phyloP scores from a whole-genome alignment of 805 yeast genomes.

The Monosporozyma servazzii region DNA sequence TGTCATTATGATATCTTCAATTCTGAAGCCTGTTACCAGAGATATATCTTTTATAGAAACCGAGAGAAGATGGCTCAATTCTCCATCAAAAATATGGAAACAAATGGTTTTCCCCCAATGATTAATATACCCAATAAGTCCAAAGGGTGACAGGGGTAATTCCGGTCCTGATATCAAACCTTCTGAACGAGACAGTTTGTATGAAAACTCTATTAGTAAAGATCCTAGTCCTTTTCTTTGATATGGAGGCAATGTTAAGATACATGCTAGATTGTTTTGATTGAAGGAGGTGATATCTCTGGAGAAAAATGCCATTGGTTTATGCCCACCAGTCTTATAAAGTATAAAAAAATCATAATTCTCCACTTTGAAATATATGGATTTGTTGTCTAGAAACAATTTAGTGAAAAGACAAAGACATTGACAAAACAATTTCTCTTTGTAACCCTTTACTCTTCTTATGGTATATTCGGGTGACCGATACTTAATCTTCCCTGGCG shows the following conservation, averaged over 20 bases:
- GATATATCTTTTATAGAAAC: constrained; percentile 44
- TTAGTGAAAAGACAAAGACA: constrained; percentile 78
- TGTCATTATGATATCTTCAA: constrained; percentile 51
- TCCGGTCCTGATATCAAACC: constrained; percentile 79
- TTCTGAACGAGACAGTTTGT: constrained; percentile 59
- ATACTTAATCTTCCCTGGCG: constrained; percentile 66
- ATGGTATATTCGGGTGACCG: constrained; percentile 48
- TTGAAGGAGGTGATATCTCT: constrained; percentile 73
- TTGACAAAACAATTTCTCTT: constrained; percentile 65
- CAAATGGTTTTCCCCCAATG: constrained; percentile 64
- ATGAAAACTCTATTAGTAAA: constrained; percentile 73
- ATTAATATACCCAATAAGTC: constrained; percentile 57
- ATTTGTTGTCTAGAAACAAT: constrained; percentile 80
- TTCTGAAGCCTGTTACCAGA: constrained; percentile 51
- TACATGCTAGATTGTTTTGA: constrained; percentile 81
- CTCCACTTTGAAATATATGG: constrained; percentile 72
- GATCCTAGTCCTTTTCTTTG: constrained; percentile 75
- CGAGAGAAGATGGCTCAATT: constrained; percentile 21
- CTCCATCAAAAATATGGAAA: constrained; percentile 36
- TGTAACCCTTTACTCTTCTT: constrained; percentile 56
- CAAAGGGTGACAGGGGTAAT: constrained; percentile 77
- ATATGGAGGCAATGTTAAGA: constrained; percentile 85
- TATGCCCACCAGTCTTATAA: constrained; percentile 39
- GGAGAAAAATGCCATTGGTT: constrained; percentile 87
- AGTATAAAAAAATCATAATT: constrained; percentile 71